phyloP scores from a whole-genome alignment of 768 basidiomycete genomes.

The Agaricus sinodeliciosus region DNA sequence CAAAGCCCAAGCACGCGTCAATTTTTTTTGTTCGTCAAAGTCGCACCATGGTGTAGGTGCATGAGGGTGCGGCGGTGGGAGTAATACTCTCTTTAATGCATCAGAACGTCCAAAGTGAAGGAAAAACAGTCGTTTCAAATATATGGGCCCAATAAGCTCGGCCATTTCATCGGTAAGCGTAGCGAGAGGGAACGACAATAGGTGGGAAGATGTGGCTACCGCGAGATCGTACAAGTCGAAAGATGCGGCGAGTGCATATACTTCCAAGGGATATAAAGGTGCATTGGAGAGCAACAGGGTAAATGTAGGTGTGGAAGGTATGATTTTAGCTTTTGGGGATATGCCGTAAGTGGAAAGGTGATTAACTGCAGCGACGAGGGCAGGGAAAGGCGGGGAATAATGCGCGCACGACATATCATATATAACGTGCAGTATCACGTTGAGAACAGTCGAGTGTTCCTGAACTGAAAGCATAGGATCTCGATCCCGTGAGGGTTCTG shows the following conservation, averaged over 20 bases:
- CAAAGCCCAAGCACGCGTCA: conserved; percentile 77
- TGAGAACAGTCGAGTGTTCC: conserved; percentile 57
- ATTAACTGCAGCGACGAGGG: conserved; percentile 49
- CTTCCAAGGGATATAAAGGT: conserved; percentile 59
- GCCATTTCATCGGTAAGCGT: conserved; percentile 67
- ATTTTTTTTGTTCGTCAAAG: conserved; percentile 69
- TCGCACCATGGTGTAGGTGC: conserved; percentile 65
- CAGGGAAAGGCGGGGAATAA: conserved; percentile 62
- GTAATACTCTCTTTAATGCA: conserved; percentile 71
- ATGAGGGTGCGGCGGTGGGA: conserved; percentile 71
- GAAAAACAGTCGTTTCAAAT: conserved; percentile 78
- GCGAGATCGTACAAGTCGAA: conserved; percentile 70
- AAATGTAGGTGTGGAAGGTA: conserved; percentile 50
- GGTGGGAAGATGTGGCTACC: conserved; percentile 65
- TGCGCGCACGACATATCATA: conserved; percentile 72
- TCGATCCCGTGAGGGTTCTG: conserved; percentile 32
- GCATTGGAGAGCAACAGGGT: conserved; percentile 59
- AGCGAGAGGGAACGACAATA: conserved; percentile 65
- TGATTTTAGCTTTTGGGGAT: conserved; percentile 36
- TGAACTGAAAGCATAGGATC: conserved; percentile 53
- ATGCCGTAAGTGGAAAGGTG: conserved; percentile 58
- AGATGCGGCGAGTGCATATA: conserved; percentile 65
- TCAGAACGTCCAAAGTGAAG: conserved; percentile 79
- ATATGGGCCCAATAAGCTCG: conserved; percentile 63
- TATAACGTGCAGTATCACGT: conserved; percentile 64